Evolutionary conservation across 140 eudicot species (phyloP), one percentile per base, ranked within the genome.

Genomic region (Erigeron philadelphicus): DNA sequence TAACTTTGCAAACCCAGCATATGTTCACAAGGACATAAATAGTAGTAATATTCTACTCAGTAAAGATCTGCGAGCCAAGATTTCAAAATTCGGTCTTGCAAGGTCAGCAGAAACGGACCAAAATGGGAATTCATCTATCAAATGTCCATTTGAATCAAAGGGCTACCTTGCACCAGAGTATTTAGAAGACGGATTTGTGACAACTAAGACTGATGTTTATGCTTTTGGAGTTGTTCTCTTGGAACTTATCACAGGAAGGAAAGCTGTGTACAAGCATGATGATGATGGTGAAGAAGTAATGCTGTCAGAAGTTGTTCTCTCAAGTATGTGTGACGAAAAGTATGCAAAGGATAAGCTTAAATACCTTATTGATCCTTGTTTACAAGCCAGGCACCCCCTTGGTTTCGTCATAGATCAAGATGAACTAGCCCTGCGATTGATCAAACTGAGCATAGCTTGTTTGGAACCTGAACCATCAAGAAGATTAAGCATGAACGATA

Each of bases 101-200:
- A 81, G 85, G 54, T 84, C 86, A 42, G 66, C 84, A 1, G 82
- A 79, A 4, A 81, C 43, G 25, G 84, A 67, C 7, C 83, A 74
- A 66, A 75, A 54, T 46, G 81, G 71, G 17, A 68, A 76, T 53
- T 80, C 91, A 21, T 67, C 82, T 3, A 75, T 81, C 7, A 72
- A 64, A 42, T 76, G 79, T 67, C 71, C 79, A 7, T 54, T 64
- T 9, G 96, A 82, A 71, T 77, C 84, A 58, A 88, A 81, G 68
- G 96, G 95, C 13, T 86, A 91, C 70, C 72, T 86, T 74, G 91
- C 91, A 68, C 97, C 97, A 0, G 98, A 92, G 78, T 88, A 80
- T 50, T 7, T 83, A 47, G 83, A 84, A 70, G 54, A 53, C 0
- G 85, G 89, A 40, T 46, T 16, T 2, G 92, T 88, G 72, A 76